Percentiles rank a stretch among this genome's conserved stretches.
These are phyloP conservation scores for Botrytis pseudocinerea DNA, from an alignment of 2,329 filamentous ascomycete genomes.

Conservation along the genomic window DNA sequence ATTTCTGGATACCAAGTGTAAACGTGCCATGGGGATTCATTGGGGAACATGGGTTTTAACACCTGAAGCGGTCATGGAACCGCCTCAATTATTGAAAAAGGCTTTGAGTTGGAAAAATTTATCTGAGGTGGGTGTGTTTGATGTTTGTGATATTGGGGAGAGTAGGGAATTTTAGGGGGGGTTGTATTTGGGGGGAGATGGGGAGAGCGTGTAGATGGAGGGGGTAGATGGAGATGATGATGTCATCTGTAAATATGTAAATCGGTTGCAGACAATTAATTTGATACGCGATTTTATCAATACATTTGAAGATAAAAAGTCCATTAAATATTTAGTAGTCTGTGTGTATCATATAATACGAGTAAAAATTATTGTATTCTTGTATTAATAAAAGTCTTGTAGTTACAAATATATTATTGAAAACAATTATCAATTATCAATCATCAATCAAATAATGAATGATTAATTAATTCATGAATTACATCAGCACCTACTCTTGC, in stretches of 20 bases:
- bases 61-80: slow-evolving; percentile 80
- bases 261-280: neutral
- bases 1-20: slow-evolving; percentile 79
- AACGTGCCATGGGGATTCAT: slow-evolving; percentile 79
- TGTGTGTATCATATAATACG: neutral
- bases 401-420: no score
- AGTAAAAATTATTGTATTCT: neutral
- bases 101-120: slow-evolving; percentile 69
- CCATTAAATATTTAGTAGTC: no score
- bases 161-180: slow-evolving; percentile 68
- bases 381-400: neutral
- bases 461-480: no score
- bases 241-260: neutral
- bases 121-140: slow-evolving; percentile 72
- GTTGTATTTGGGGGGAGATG: no score
- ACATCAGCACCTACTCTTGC: no score
- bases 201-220: neutral
- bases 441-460: no score
- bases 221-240: neutral
- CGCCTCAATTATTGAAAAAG: slow-evolving; percentile 69
- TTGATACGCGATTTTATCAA: neutral
- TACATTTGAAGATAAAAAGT: neutral
- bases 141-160: slow-evolving; percentile 82
- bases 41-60: slow-evolving; percentile 72
- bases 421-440: no score